phyloP scores from a whole-genome alignment of 2,329 filamentous ascomycete genomes.

The Colletotrichum trifolii region DNA sequence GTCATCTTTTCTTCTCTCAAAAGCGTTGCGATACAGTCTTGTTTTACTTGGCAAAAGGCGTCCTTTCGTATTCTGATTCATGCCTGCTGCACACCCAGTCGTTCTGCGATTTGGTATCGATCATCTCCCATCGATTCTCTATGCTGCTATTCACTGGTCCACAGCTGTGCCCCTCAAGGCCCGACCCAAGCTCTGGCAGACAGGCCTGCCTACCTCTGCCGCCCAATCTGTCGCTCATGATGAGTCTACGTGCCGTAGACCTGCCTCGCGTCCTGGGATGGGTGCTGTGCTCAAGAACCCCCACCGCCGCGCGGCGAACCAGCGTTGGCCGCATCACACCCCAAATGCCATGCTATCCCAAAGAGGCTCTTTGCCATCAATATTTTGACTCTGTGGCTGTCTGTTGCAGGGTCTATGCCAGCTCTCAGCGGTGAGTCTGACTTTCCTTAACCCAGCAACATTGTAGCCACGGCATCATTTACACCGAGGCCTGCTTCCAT shows the following conservation, averaged over 20 bases:
- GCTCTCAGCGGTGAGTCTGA: conserved; percentile 13
- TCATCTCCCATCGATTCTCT: neutral
- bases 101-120: neutral
- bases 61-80: conserved; percentile 18
- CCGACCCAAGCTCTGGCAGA: neutral
- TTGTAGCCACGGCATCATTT: conserved; percentile 16
- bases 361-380: conserved; percentile 31
- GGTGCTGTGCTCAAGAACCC: neutral
- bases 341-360: neutral
- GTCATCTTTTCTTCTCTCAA: conserved; percentile 12
- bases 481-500: conserved; percentile 32
- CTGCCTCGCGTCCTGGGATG: neutral
- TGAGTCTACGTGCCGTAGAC: conserved; percentile 3
- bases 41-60: neutral
- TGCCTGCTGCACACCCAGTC: neutral
- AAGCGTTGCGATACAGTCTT: neutral
- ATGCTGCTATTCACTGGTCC: neutral
- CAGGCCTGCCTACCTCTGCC: neutral
- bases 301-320: conserved; percentile 17
- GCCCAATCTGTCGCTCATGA: neutral
- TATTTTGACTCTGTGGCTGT: conserved; percentile 19
- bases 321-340: conserved; percentile 11
- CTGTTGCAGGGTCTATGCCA: conserved; percentile 6
- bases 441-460: neutral
- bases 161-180: conserved; percentile 1